Evolutionary conservation across 768 basidiomycete species (phyloP).

Genomic region (Amanita polypyramis): DNA sequence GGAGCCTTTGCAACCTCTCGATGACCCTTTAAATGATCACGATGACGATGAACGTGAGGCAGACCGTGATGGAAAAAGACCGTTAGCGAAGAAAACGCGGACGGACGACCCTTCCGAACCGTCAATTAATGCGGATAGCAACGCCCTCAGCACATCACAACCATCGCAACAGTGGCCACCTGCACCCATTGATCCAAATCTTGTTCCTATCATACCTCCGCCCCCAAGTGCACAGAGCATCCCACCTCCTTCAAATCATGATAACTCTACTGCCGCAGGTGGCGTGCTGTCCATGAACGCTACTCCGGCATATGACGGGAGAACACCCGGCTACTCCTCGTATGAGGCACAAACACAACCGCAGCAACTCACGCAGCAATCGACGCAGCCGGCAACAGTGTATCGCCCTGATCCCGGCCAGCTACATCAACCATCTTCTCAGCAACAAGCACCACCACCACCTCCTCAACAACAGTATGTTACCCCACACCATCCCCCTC

Average conservation of each 20-base stretch:
- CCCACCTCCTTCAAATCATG: conserved; percentile 5
- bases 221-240: conserved; percentile 21
- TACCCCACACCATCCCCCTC: conserved; percentile 13
- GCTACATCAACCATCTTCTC: conserved; percentile 9
- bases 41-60: conserved; percentile 13
- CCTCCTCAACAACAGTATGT: conserved; percentile 11
- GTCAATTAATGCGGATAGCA: neutral
- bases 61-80: conserved; percentile 8
- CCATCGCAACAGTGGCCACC: conserved; percentile 18
- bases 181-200: conserved; percentile 21
- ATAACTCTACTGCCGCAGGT: neutral
- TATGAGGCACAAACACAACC: conserved; percentile 19
- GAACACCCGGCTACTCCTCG: conserved; percentile 16
- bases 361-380: neutral
- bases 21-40: conserved; percentile 16
- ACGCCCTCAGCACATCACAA: neutral
- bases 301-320: conserved; percentile 23
- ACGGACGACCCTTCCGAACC: conserved; percentile 1
- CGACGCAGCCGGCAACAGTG: neutral
- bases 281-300: conserved; percentile 12
- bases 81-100: conserved; percentile 16
- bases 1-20: conserved; percentile 21
- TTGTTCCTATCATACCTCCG: conserved; percentile 24
- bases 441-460: conserved; percentile 9
- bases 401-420: conserved; percentile 4